Percentiles rank a stretch among this genome's conserved stretches.
Conservation (phyloP, 1,284 basidiomycete genomes). For the Sanghuangporus weigelae region DNA sequence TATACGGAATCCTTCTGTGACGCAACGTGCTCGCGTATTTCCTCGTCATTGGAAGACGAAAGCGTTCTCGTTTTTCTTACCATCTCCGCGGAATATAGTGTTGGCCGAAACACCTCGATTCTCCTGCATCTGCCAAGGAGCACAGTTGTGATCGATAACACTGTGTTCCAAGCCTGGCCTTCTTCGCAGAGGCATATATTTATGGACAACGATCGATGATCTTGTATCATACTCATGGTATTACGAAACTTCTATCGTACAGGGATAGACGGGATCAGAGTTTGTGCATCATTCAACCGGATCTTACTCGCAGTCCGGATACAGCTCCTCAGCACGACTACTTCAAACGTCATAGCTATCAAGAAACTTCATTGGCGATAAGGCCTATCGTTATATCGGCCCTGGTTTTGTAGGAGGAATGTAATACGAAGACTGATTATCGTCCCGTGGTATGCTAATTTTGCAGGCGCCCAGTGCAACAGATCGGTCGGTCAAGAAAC, state of each 20-base stretch:
- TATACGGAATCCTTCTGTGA: neutral
- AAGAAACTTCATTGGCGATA: neutral
- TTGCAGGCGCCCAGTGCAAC: neutral
- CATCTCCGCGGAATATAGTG: neutral
- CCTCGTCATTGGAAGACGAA: neutral
- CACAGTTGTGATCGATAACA: neutral
- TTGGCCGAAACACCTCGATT: neutral
- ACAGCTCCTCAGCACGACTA: neutral
- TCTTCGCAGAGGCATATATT: neutral
- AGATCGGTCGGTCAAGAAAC: neutral
- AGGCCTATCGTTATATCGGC: neutral
- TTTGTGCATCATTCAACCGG: neutral
- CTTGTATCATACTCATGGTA: neutral
- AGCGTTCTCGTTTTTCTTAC: neutral
- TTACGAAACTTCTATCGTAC: neutral
- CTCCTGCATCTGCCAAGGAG: neutral
- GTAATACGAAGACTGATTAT: neutral
- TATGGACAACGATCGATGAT: neutral
- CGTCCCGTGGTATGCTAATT: neutral
- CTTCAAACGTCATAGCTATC: neutral
- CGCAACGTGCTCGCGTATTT: neutral
- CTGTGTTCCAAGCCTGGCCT: neutral
- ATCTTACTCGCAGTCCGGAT: neutral
- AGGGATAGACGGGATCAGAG: neutral
- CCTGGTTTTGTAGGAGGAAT: neutral